Conservation (phyloP, 2,329 filamentous ascomycete species). For the Albophoma yamanashiensis region DNA sequence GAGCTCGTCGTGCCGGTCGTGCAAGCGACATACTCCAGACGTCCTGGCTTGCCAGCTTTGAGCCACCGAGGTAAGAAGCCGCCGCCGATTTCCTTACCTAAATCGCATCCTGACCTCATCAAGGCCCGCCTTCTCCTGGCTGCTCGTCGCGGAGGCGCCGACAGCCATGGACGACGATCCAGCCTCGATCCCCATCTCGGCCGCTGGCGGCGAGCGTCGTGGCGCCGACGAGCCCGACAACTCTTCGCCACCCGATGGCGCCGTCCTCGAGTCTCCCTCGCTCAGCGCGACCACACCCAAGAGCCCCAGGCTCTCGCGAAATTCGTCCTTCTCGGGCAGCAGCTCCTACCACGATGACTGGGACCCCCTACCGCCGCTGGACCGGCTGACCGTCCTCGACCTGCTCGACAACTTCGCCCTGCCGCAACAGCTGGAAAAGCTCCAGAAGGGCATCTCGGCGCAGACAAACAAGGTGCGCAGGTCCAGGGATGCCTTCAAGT, state of each 20-base stretch:
- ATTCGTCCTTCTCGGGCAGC: conserved; percentile 71
- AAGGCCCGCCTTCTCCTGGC: neutral
- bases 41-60: neutral
- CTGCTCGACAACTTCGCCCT: conserved; percentile 89
- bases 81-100: neutral
- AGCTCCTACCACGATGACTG: conserved; percentile 83
- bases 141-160: neutral
- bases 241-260: conserved; percentile 31
- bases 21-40: neutral
- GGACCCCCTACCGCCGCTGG: conserved; percentile 77
- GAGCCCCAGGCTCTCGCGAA: conserved; percentile 57
- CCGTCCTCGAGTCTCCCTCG: conserved; percentile 37
- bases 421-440: conserved; percentile 79
- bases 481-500: conserved; percentile 71
- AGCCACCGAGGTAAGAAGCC: neutral
- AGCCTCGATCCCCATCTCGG: neutral
- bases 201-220: neutral
- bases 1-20: neutral
- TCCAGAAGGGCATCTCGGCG: conserved; percentile 70
- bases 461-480: conserved; percentile 79
- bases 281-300: conserved; percentile 33
- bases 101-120: neutral
- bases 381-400: conserved; percentile 85
- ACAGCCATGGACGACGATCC: neutral
- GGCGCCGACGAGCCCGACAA: conserved; percentile 32